Evolutionary conservation across 495 filamentous ascomycete species (phyloP).

Genomic region (Xylaria palmicola): DNA sequence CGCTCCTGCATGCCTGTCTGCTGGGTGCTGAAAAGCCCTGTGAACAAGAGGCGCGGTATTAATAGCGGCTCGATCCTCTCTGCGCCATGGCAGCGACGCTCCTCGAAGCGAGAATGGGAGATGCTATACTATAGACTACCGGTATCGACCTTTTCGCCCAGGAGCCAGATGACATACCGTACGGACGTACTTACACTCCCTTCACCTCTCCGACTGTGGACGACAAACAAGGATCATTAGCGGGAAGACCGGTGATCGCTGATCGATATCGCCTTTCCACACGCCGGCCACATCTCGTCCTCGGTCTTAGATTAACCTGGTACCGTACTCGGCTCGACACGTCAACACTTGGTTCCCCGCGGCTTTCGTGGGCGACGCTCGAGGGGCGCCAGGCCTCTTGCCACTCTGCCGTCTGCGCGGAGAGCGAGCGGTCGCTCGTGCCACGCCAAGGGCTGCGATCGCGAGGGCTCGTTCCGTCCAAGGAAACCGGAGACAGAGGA

Average conservation of each 20-base stretch:
- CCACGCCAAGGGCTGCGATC: background rate
- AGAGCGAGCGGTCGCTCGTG: background rate
- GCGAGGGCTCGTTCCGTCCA: background rate
- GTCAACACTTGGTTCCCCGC: background rate
- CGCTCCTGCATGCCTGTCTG: slow-evolving; percentile 11
- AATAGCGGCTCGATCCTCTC: slow-evolving; percentile 12
- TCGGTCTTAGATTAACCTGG: too few relatives aligned
- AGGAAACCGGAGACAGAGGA: background rate
- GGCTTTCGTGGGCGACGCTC: background rate
- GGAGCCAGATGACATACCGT: background rate
- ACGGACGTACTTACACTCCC: too few relatives aligned
- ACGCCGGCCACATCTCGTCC: too few relatives aligned
- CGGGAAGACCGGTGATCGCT: background rate
- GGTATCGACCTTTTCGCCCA: background rate
- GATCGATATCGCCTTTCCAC: too few relatives aligned
- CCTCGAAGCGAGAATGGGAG: background rate
- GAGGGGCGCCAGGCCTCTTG: background rate
- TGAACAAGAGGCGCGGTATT: background rate
- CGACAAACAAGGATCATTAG: background rate
- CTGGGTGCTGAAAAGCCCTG: slow-evolving; percentile 4
- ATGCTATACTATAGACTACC: too few relatives aligned
- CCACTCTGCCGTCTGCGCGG: background rate
- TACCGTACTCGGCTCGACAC: too few relatives aligned
- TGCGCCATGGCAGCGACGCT: background rate
- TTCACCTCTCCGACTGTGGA: background rate